A percentile compares a stretch with the other conserved stretches of the same genome.
Conservation (phyloP, 2,329 filamentous ascomycete genomes). For the Fusarium sp. region DNA sequence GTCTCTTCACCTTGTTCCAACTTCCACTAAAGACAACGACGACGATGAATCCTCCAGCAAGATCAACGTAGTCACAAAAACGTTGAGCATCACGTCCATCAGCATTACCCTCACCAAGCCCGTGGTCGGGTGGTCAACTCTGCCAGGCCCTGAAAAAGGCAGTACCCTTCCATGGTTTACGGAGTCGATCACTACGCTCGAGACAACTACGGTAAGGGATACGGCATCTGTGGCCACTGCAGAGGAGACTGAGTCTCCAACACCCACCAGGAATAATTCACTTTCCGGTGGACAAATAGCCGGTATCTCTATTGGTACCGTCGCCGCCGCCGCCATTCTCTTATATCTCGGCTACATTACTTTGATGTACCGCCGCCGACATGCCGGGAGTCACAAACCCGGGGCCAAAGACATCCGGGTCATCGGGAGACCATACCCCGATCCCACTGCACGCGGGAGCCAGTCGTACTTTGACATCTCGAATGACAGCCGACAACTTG, state of each 20-base stretch:
- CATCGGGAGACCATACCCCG: constrained; percentile 2
- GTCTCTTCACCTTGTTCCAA: too few relatives aligned
- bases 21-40: background rate
- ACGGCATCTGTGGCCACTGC: background rate
- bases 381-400: background rate
- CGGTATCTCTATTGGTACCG: background rate
- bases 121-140: background rate
- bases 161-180: background rate
- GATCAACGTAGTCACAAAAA: background rate
- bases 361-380: background rate
- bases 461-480: background rate
- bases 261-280: background rate
- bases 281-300: background rate
- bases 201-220: background rate
- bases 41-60: background rate
- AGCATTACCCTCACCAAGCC: constrained; percentile 8
- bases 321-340: background rate
- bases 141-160: background rate
- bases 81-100: background rate
- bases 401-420: background rate
- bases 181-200: background rate
- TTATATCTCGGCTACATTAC: background rate
- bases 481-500: background rate
- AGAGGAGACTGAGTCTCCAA: background rate
- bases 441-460: background rate